A percentile compares a stretch with the other conserved stretches of the same genome.
phyloP scores from a whole-genome alignment of 495 filamentous ascomycete genomes.

The Penicillium turbatum region DNA sequence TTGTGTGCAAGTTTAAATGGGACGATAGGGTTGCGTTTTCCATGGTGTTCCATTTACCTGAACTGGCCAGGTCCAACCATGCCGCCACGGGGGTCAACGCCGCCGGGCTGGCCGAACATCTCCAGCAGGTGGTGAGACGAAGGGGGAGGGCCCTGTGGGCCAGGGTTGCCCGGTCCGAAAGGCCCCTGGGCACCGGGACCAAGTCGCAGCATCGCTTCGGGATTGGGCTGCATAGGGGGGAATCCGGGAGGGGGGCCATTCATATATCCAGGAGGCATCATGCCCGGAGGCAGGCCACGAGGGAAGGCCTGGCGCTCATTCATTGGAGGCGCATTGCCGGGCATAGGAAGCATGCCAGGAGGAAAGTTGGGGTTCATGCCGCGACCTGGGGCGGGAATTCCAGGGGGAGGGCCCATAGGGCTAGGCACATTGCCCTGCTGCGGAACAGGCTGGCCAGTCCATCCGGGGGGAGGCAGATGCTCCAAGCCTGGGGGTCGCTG shows the following conservation, averaged over 20 bases:
- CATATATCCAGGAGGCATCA: constrained; percentile 52
- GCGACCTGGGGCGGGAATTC: constrained; percentile 39
- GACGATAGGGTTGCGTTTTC: neutral
- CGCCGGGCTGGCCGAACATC: constrained; percentile 44
- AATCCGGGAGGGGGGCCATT: constrained; percentile 45
- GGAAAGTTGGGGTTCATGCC: constrained; percentile 42
- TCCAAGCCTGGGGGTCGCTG: constrained; percentile 50
- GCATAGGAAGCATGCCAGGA: constrained; percentile 44
- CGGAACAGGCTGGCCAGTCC: constrained; percentile 35
- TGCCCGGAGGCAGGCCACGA: constrained; percentile 44
- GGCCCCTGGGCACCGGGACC: constrained; percentile 34
- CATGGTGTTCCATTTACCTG: constrained; percentile 17
- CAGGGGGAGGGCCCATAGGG: constrained; percentile 45
- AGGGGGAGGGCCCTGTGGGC: constrained; percentile 39
- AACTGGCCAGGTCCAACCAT: constrained; percentile 43
- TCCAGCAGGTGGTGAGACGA: constrained; percentile 44
- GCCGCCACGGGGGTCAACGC: constrained; percentile 35
- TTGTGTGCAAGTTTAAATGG: constrained; percentile 1
- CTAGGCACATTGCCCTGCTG: constrained; percentile 38
- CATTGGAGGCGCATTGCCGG: constrained; percentile 31
- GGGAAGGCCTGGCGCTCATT: constrained; percentile 41
- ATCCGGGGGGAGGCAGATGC: constrained; percentile 42
- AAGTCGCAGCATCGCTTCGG: constrained; percentile 40
- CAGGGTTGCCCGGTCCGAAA: constrained; percentile 37
- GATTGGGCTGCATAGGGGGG: constrained; percentile 43